These are phyloP conservation scores for Glaciozyma antarctica DNA, from an alignment of 768 basidiomycete species.

Conservation along the genomic window DNA sequence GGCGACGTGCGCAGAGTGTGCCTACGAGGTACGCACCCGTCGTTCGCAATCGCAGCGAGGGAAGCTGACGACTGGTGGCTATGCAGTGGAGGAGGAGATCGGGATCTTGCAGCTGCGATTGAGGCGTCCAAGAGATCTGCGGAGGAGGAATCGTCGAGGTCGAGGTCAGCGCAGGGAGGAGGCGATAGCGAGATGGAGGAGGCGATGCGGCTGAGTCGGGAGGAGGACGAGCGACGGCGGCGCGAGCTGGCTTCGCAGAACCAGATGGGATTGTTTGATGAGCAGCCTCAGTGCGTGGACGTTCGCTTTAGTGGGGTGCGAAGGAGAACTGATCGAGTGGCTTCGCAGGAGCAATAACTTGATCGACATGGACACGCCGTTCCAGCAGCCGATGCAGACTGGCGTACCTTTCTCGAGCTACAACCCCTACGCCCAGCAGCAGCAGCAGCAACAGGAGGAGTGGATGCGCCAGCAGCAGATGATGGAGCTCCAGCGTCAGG, in stretches of 20 bases:
- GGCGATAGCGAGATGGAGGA: conserved; percentile 68
- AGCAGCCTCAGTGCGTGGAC: conserved; percentile 58
- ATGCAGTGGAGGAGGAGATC: conserved; percentile 48
- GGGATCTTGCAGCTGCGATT: conserved; percentile 74
- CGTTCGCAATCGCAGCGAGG: not conserved
- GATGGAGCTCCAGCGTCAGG: conserved; percentile 77
- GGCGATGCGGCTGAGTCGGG: conserved; percentile 76
- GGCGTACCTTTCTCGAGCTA: conserved; percentile 60
- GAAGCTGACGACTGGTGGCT: not conserved
- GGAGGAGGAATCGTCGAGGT: conserved; percentile 53
- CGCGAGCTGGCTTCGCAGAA: conserved; percentile 65
- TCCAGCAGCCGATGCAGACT: conserved; percentile 47
- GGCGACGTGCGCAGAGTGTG: conserved; percentile 10
- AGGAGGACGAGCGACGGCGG: conserved; percentile 73
- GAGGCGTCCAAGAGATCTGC: conserved; percentile 77
- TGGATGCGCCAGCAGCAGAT: conserved; percentile 58
- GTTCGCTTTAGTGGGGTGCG: conserved; percentile 15
- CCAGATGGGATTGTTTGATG: conserved; percentile 70
- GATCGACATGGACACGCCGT: conserved; percentile 41
- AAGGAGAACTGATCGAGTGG: conserved; percentile 11
- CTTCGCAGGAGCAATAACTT: conserved; percentile 20
- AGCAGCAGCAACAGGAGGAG: conserved; percentile 34
- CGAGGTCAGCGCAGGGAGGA: conserved; percentile 48
- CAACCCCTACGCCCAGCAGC: conserved; percentile 58
- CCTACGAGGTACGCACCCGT: not conserved